These are phyloP conservation scores for Castanea crenata DNA, from an alignment of 306 rosid genomes.

Conservation along the genomic window DNA sequence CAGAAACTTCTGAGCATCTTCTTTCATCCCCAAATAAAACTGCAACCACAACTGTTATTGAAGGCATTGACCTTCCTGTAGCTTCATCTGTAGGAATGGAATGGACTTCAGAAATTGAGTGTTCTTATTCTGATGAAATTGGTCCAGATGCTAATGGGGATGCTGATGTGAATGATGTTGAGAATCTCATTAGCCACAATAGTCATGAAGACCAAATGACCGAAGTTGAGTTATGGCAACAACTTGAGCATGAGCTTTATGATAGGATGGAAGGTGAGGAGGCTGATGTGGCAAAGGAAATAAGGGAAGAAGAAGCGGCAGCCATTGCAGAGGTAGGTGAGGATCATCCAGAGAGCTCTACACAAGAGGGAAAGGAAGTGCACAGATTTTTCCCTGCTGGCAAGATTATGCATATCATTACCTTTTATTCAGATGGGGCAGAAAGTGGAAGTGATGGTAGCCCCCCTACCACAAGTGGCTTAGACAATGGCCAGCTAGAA, in stretches of 20 bases:
- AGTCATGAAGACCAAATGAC: constrained; percentile 61
- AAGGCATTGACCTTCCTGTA: constrained; percentile 50
- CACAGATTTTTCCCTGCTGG: constrained; percentile 91
- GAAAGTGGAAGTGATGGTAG: constrained; percentile 41
- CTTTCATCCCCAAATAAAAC: constrained; percentile 41
- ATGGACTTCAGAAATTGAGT: constrained; percentile 75
- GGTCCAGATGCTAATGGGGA: constrained; percentile 27
- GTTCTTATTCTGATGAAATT: constrained; percentile 40
- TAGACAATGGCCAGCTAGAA: constrained; percentile 38
- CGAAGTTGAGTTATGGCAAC: constrained; percentile 91
- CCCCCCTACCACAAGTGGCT: constrained; percentile 44
- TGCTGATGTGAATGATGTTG: constrained; percentile 30
- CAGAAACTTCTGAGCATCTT: constrained; percentile 47
- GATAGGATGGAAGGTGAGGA: constrained; percentile 50
- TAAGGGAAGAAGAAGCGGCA: constrained; percentile 69
- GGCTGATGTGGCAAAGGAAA: constrained; percentile 56
- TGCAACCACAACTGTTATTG: constrained; percentile 31
- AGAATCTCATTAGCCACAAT: constrained; percentile 38
- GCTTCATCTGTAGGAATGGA: constrained; percentile 53
- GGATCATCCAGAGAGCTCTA: constrained; percentile 47
- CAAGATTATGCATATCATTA: constrained; percentile 83
- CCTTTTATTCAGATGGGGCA: constrained; percentile 27
- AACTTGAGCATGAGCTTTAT: constrained; percentile 80
- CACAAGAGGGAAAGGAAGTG: constrained; percentile 55
- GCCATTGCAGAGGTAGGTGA: constrained; percentile 56